These are phyloP conservation scores for Blastobotrys terrestris DNA, from an alignment of 805 yeast genomes.

Conservation along the genomic window DNA sequence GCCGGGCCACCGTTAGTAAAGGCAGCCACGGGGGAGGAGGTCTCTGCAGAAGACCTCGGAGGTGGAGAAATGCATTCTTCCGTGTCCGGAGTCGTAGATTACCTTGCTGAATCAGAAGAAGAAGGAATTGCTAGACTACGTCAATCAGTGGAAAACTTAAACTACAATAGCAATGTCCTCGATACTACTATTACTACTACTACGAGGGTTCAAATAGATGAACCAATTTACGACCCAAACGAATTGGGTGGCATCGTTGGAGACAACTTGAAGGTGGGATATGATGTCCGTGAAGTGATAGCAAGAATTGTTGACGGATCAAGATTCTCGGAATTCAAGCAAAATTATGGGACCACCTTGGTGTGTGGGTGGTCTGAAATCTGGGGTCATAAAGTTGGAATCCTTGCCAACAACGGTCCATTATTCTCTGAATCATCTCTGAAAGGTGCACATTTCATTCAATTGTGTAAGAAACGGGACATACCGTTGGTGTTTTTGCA, in stretches of 20 bases:
- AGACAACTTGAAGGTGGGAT: slow-evolving; percentile 24
- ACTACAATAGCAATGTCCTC: slow-evolving; percentile 4
- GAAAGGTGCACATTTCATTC: slow-evolving; percentile 31
- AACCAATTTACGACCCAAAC: slow-evolving; percentile 25
- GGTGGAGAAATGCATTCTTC: slow-evolving; percentile 31
- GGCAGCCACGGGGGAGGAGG: slow-evolving; percentile 32
- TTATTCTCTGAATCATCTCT: slow-evolving; percentile 27
- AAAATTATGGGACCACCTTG: slow-evolving; percentile 26
- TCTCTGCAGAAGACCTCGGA: slow-evolving; percentile 28
- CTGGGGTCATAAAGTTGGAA: slow-evolving; percentile 28
- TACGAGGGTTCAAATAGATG: slow-evolving; percentile 15
- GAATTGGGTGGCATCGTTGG: slow-evolving; percentile 29
- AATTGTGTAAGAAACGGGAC: slow-evolving; percentile 29
- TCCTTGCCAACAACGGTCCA: slow-evolving; percentile 30
- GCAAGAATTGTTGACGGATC: slow-evolving; percentile 31
- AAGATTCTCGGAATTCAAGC: slow-evolving; percentile 27
- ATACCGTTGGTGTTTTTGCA: slow-evolving; percentile 29
- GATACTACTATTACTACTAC: not conserved
- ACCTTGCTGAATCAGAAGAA: slow-evolving; percentile 26
- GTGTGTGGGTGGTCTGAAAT: slow-evolving; percentile 27
- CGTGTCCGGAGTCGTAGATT: slow-evolving; percentile 29
- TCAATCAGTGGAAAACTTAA: slow-evolving; percentile 23
- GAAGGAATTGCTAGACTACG: slow-evolving; percentile 28
- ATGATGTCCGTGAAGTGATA: slow-evolving; percentile 30
- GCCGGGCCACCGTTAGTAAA: slow-evolving; percentile 32